phyloP scores from a whole-genome alignment of 176 grass and related monocot genomes.

The Aegilops umbellulata region DNA sequence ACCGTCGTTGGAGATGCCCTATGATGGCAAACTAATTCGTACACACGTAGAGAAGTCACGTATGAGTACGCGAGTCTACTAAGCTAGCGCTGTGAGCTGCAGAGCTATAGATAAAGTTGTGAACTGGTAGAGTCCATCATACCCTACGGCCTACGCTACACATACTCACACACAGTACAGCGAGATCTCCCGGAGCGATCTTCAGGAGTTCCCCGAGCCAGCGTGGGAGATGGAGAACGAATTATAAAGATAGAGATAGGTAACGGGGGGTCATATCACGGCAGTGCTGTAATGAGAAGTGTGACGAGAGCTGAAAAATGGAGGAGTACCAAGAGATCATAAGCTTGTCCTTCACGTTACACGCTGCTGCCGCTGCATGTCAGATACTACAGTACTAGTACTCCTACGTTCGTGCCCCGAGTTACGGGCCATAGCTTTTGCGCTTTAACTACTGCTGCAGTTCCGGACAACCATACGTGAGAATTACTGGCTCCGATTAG shows the following conservation, averaged over 20 bases:
- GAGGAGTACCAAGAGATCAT: too few relatives aligned
- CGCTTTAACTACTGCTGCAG: not conserved
- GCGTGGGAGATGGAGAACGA: not conserved
- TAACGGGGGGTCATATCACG: conserved; percentile 5
- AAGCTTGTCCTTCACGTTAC: conserved; percentile 5
- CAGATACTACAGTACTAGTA: not conserved
- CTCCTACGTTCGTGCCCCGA: not conserved
- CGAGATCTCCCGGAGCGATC: not conserved
- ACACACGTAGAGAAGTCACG: conserved; percentile 21
- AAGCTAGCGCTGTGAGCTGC: not conserved
- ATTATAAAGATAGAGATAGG: not conserved
- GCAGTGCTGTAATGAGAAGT: not conserved
- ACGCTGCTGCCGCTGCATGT: not conserved
- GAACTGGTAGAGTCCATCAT: not conserved
- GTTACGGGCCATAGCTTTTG: not conserved
- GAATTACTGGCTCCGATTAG: not conserved
- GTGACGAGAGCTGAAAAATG: not conserved
- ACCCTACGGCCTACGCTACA: not conserved
- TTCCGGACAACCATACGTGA: not conserved
- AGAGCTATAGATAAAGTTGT: not conserved
- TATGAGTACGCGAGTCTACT: not conserved
- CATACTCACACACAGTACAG: not conserved
- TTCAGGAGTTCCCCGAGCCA: not conserved
- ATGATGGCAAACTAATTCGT: too few relatives aligned
- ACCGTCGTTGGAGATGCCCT: too few relatives aligned